A percentile compares a stretch with the other conserved stretches of the same genome.
phyloP scores from a whole-genome alignment of 2,329 filamentous ascomycete genomes.

The Venturia aucupariae region DNA sequence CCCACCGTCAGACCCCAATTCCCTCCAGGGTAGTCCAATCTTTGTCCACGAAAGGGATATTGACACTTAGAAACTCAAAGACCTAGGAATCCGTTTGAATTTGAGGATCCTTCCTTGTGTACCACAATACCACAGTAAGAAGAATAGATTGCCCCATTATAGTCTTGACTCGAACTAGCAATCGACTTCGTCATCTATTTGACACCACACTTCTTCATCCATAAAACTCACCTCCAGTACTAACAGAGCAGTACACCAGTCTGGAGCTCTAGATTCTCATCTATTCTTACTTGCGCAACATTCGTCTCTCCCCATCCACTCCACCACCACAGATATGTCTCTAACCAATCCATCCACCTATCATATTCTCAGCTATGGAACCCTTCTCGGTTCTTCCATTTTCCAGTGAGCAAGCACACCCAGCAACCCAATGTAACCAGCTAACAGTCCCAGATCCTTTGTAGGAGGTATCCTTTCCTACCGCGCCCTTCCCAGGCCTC shows the following conservation, averaged over 20 bases:
- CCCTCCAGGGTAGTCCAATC: too few relatives aligned
- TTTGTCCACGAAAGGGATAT: too few relatives aligned
- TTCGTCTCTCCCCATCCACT: not conserved
- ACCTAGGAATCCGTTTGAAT: too few relatives aligned
- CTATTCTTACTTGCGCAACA: not conserved
- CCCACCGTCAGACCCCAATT: too few relatives aligned
- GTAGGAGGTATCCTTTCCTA: slow-evolving; percentile 64
- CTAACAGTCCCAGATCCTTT: slow-evolving; percentile 55
- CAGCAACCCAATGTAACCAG: not conserved
- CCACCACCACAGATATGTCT: slow-evolving; percentile 18
- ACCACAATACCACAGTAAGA: too few relatives aligned
- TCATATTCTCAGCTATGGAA: slow-evolving; percentile 79
- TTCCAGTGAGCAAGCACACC: slow-evolving; percentile 37
- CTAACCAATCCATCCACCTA: slow-evolving; percentile 61
- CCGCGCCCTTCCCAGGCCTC: slow-evolving; percentile 63
- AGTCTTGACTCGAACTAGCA: not conserved
- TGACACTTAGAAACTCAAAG: too few relatives aligned
- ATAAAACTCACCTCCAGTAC: not conserved
- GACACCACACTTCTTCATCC: not conserved
- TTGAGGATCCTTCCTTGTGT: too few relatives aligned
- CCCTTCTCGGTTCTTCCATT: slow-evolving; percentile 74
- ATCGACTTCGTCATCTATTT: not conserved
- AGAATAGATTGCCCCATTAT: not conserved
- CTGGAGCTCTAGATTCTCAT: not conserved
- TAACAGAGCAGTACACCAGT: not conserved